A percentile compares a stretch with the other conserved stretches of the same genome.
Conservation (phyloP, 2,329 filamentous ascomycete species). For the Epichloe sp. region DNA sequence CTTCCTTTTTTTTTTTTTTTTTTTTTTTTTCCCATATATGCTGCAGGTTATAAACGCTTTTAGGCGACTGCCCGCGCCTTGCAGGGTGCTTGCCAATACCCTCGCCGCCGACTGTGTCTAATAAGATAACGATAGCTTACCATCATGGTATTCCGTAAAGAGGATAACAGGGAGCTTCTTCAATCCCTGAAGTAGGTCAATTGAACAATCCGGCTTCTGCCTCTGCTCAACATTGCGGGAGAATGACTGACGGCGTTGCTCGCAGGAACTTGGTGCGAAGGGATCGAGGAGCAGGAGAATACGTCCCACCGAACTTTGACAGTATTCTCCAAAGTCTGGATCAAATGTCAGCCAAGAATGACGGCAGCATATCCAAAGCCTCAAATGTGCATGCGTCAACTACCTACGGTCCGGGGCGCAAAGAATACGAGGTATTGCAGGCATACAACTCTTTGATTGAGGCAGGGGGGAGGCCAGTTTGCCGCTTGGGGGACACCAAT, state of each 20-base stretch:
- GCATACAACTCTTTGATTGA: constrained; percentile 3
- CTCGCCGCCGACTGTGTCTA: neutral
- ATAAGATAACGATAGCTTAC: neutral
- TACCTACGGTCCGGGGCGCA: constrained; percentile 1
- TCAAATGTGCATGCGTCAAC: neutral
- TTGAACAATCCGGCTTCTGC: neutral
- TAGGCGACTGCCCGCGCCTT: neutral
- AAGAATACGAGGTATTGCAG: constrained; percentile 4
- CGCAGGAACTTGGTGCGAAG: constrained; percentile 1
- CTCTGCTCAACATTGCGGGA: neutral
- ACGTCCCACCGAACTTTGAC: constrained; percentile 3
- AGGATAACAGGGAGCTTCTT: constrained; percentile 2
- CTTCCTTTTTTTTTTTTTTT: neutral
- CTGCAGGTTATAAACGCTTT: neutral
- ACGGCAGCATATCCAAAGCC: neutral
- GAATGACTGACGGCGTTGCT: neutral
- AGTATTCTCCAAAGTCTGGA: constrained; percentile 3
- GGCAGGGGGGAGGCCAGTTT: constrained; percentile 4
- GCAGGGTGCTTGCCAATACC: neutral
- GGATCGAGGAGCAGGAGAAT: constrained; percentile 3
- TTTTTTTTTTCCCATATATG: neutral
- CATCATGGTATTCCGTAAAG: constrained; percentile 4
- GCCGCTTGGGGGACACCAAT: neutral
- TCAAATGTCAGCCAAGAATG: constrained; percentile 5
- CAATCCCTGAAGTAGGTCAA: constrained; percentile 4